phyloP scores from a whole-genome alignment of 345 rosid genomes.

The Aegle marmelos region DNA sequence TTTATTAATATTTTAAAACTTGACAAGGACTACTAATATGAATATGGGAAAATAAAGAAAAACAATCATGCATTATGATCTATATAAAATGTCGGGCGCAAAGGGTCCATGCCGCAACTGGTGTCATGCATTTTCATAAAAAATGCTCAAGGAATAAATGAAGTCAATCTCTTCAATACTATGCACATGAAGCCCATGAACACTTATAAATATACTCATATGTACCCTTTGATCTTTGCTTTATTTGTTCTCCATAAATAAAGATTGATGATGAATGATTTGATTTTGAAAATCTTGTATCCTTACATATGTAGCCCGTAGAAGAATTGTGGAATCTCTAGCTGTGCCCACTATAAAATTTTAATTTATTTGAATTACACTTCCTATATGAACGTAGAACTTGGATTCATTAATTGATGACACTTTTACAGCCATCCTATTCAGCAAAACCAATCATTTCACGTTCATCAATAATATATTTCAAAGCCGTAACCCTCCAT shows the following conservation, averaged over 20 bases:
- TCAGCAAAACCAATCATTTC: conserved; percentile 12
- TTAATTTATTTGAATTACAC: background rate
- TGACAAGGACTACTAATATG: background rate
- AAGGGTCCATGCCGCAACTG: conserved; percentile 26
- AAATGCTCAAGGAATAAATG: background rate
- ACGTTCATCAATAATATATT: background rate
- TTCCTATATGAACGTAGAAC: background rate
- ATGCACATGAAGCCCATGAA: conserved; percentile 27
- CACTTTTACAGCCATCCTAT: background rate
- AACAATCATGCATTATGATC: conserved; percentile 8
- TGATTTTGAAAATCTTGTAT: background rate
- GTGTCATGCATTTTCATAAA: background rate
- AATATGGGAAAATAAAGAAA: background rate
- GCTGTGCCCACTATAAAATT: conserved; percentile 5
- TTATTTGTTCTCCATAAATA: background rate
- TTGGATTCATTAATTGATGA: background rate
- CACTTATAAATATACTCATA: background rate
- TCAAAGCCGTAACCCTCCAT: background rate
- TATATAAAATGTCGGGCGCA: conserved; percentile 29
- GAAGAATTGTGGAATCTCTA: conserved; percentile 6
- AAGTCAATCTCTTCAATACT: conserved; percentile 5
- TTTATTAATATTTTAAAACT: conserved; percentile 6
- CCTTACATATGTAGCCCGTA: background rate
- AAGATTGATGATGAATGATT: conserved; percentile 1
- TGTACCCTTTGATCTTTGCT: background rate